Conservation (phyloP, 2,329 filamentous ascomycete species). For the Xylaria sp. region DNA sequence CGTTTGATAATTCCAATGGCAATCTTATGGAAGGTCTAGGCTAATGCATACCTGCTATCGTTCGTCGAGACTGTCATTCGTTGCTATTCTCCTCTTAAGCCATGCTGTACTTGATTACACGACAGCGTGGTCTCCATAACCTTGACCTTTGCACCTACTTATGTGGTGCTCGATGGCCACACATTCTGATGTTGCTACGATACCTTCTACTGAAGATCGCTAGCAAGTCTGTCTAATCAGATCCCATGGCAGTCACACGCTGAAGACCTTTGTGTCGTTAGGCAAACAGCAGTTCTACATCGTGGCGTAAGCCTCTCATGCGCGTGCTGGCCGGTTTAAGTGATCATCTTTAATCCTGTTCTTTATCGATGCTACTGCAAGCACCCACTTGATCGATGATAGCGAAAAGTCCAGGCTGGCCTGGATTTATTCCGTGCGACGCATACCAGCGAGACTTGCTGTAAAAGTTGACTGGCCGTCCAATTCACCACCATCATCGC, state of each 20-base stretch:
- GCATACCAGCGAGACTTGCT: neutral
- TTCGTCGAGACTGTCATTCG: neutral
- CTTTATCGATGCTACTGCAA: neutral
- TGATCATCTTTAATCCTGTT: conserved; percentile 2
- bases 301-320: neutral
- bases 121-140: neutral
- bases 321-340: neutral
- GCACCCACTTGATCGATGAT: neutral
- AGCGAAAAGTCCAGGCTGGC: neutral
- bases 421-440: neutral
- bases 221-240: neutral
- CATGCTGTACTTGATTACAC: neutral
- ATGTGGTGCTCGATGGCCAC: neutral
- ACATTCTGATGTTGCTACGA: neutral
- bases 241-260: neutral
- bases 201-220: neutral
- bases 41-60: neutral
- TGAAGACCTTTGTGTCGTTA: neutral
- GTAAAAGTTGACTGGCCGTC: neutral
- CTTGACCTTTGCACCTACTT: neutral
- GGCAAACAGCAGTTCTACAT: conserved; percentile 1
- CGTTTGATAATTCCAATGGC: neutral
- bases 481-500: neutral
- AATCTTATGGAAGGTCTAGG: neutral
- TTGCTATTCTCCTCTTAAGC: neutral